phyloP scores from a whole-genome alignment of 2,329 filamentous ascomycete species.

The Aspergillus aculeatus region DNA sequence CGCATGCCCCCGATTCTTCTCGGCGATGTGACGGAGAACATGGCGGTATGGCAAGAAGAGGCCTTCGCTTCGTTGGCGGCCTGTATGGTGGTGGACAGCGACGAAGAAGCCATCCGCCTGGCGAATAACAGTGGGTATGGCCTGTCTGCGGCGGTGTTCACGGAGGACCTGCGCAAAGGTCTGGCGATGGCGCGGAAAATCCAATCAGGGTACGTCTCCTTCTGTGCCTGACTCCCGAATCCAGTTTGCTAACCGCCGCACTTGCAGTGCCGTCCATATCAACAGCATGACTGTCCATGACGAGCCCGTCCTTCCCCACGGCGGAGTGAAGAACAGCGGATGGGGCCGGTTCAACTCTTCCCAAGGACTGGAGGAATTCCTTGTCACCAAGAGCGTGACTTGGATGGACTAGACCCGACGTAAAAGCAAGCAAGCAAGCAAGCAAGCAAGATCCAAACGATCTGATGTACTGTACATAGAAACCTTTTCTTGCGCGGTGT shows the following conservation, averaged over 20 bases:
- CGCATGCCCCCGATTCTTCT: slow-evolving; percentile 65
- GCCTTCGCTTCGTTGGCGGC: slow-evolving; percentile 72
- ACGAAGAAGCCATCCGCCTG: slow-evolving; percentile 66
- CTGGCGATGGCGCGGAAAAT: slow-evolving; percentile 59
- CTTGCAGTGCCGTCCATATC: slow-evolving; percentile 55
- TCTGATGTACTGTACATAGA: background rate
- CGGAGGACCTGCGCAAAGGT: slow-evolving; percentile 60
- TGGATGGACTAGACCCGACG: slow-evolving; percentile 45
- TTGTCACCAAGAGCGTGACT: slow-evolving; percentile 63
- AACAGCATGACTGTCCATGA: slow-evolving; percentile 66
- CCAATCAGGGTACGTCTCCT: slow-evolving; percentile 57
- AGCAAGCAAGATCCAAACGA: background rate
- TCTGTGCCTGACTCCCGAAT: slow-evolving; percentile 8
- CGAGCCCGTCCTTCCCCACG: slow-evolving; percentile 60
- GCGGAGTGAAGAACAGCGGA: slow-evolving; percentile 61
- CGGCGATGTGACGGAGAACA: slow-evolving; percentile 62
- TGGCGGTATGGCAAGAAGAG: slow-evolving; percentile 73
- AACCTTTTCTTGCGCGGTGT: background rate
- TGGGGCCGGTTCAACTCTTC: slow-evolving; percentile 58
- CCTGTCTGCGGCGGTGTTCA: slow-evolving; percentile 69
- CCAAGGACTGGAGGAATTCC: slow-evolving; percentile 59
- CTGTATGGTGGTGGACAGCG: slow-evolving; percentile 59
- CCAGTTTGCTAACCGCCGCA: background rate
- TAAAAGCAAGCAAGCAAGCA: background rate
- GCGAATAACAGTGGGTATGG: slow-evolving; percentile 81